These are phyloP conservation scores for Quercus phellos DNA, from an alignment of 331 rosid genomes.

Conservation along the genomic window DNA sequence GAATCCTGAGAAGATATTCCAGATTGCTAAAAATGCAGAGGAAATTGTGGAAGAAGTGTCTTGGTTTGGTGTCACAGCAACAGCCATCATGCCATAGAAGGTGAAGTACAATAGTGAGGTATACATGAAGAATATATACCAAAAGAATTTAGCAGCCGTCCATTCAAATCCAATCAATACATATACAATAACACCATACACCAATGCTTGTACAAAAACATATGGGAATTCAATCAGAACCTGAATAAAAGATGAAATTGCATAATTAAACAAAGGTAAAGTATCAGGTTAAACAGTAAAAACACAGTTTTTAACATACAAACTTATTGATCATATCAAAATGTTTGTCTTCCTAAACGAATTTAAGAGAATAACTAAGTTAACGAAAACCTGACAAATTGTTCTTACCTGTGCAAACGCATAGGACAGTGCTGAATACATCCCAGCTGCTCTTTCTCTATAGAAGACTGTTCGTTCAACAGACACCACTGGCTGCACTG, in stretches of 20 bases:
- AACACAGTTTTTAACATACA: background rate
- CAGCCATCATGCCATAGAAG: constrained; percentile 73
- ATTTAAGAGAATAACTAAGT: background rate
- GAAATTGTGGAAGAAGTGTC: constrained; percentile 50
- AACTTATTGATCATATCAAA: background rate
- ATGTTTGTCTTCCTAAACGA: too few species aligned
- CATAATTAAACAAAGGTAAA: background rate
- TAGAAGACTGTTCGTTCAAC: constrained; percentile 75
- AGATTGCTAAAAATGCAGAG: constrained; percentile 42
- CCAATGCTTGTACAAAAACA: constrained; percentile 42
- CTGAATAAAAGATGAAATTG: constrained; percentile 16
- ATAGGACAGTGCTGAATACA: constrained; percentile 77
- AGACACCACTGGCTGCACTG: constrained; percentile 73
- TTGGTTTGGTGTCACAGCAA: constrained; percentile 62
- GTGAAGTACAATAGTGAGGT: constrained; percentile 65
- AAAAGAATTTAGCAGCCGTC: constrained; percentile 47
- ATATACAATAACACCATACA: constrained; percentile 51
- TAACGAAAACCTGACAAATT: background rate
- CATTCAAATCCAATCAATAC: constrained; percentile 69
- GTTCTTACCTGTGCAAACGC: constrained; percentile 52
- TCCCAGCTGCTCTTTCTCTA: constrained; percentile 79
- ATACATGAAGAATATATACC: constrained; percentile 65
- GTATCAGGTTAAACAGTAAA: background rate
- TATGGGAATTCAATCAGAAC: constrained; percentile 63
- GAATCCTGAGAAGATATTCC: constrained; percentile 82